Evolutionary conservation across 768 basidiomycete species (phyloP).

Genomic region (Austroboletus eburneus): DNA sequence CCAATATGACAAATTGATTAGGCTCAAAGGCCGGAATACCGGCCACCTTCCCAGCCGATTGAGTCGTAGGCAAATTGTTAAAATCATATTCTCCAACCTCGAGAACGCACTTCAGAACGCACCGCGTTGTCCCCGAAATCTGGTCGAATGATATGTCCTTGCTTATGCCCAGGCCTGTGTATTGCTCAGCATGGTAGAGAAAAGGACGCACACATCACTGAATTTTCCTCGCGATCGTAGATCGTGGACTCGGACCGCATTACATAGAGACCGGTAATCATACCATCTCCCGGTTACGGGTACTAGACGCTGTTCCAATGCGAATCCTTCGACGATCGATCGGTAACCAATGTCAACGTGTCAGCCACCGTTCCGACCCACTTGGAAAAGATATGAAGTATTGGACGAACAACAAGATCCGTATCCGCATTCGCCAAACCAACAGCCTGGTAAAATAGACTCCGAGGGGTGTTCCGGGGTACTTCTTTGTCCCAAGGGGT

Average conservation of each 20-base stretch:
- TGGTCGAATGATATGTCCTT: constrained; percentile 1
- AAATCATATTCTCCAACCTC: not conserved
- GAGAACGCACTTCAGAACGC: not conserved
- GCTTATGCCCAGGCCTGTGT: not conserved
- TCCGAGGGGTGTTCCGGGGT: no score
- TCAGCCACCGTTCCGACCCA: no score
- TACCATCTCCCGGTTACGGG: constrained; percentile 6
- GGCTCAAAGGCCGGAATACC: not conserved
- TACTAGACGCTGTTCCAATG: not conserved
- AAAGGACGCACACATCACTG: no score
- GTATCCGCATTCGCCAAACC: no score
- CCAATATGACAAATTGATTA: not conserved
- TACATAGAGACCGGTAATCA: constrained; percentile 1
- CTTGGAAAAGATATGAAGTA: no score
- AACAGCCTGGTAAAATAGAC: no score
- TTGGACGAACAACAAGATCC: no score
- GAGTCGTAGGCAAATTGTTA: not conserved
- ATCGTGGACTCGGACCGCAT: not conserved
- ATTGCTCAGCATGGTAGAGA: not conserved
- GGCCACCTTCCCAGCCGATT: not conserved
- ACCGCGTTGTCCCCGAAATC: not conserved
- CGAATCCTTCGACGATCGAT: not conserved
- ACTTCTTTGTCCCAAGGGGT: no score
- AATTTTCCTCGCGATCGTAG: no score
- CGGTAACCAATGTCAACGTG: no score